A percentile compares a stretch with the other conserved stretches of the same genome.
Evolutionary conservation across 108 stramenopile genomes (phyloP).

Genomic region (Cyclotella atomus): DNA sequence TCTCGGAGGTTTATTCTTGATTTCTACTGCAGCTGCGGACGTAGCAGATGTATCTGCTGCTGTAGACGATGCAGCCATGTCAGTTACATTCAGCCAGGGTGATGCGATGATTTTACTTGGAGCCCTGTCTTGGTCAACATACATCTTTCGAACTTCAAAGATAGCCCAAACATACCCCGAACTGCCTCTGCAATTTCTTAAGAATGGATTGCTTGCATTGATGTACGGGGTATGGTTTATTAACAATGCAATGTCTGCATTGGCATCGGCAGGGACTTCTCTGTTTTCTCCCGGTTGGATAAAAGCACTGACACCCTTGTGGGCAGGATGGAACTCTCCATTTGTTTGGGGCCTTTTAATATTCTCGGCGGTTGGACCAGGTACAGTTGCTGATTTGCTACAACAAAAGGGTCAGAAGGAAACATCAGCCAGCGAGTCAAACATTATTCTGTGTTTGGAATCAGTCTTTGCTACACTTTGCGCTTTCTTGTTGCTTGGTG

Average conservation of each 20-base stretch:
- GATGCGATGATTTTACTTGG: constrained; percentile 65
- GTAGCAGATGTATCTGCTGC: constrained; percentile 6
- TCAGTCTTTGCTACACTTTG: constrained; percentile 63
- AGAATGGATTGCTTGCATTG: constrained; percentile 54
- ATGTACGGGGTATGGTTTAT: constrained; percentile 63
- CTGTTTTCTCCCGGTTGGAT: neutral
- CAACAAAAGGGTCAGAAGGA: constrained; percentile 68
- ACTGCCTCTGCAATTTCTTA: constrained; percentile 58
- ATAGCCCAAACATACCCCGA: constrained; percentile 56
- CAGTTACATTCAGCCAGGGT: constrained; percentile 44
- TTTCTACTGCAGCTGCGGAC: constrained; percentile 43
- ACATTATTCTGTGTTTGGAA: constrained; percentile 65
- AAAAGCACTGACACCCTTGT: constrained; percentile 30
- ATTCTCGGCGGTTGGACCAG: constrained; percentile 68
- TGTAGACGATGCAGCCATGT: neutral
- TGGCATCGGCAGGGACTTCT: constrained; percentile 21
- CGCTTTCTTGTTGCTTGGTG: constrained; percentile 56
- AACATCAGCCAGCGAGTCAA: constrained; percentile 61
- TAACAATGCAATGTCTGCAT: constrained; percentile 20
- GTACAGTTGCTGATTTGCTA: constrained; percentile 63
- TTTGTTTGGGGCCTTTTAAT: constrained; percentile 55
- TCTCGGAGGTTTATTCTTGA: constrained; percentile 49
- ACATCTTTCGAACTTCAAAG: constrained; percentile 60
- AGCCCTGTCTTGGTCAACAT: constrained; percentile 67
- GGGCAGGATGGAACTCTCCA: constrained; percentile 49